Evolutionary conservation across 768 basidiomycete species (phyloP), one percentile per base, ranked within the genome.

Genomic region (Mycena galopus): DNA sequence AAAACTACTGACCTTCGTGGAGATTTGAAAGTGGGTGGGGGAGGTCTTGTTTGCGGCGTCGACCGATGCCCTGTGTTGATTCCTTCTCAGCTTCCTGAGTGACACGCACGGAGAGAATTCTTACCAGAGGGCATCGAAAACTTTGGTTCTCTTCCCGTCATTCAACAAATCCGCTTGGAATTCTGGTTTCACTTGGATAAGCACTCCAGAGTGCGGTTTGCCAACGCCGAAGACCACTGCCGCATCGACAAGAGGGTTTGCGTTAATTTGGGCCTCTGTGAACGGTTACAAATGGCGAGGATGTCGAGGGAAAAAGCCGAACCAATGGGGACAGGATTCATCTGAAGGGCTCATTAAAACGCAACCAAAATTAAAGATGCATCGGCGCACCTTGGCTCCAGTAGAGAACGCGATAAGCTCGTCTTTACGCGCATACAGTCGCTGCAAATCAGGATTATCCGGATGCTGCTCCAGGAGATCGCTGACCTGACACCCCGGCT

Each of bases 391-490:
- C 66, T 73, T 73, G 21, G 37, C 17, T 23, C 21, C 66, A 11
- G 4, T 58, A 0, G 71, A 68, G 5, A 73, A 53, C 9, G 17
- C 12, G 33, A 73, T 50, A 1, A 64, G 10, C 12, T 68, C 71
- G 29, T 73, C 71, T n/a, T 64, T 63, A 12, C 71, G 59, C n/a
- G 65, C 67, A 53, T 59, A 73, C 1, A 73, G 14, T 2, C 71
- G 71, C 53, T 67, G 66, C 47, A 73, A 21, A 3, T 64, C 53
- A 8, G 61, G 42, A 2, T 73, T 64, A 14, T 57, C 53, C 7
- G 71, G 66, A 68, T 73, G 71, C 55, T 60, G 60, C 35, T 73
- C 71, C 42, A 73, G 21, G 19, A 73, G 62, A 44, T 73, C 71
- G 44, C 61, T 63, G 11, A 68, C 0, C 14, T 53, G 30, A 35